Evolutionary conservation across 495 filamentous ascomycete genomes (phyloP).

Genomic region (Hypoxylon fuscum): DNA sequence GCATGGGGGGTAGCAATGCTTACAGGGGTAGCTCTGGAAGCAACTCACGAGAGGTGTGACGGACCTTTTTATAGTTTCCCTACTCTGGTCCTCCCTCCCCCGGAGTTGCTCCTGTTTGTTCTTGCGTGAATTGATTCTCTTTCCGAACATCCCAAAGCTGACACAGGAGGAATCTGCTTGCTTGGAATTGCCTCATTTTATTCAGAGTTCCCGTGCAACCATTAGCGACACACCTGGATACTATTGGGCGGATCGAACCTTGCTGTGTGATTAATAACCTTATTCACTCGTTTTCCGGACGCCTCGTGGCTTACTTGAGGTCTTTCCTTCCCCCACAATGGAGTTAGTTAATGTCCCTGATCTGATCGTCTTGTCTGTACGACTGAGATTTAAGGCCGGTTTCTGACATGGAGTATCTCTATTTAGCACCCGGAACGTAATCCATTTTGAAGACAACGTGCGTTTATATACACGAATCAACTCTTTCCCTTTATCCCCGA

Average conservation of each 20-base stretch:
- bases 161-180: slow-evolving; percentile 13
- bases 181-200: slow-evolving; percentile 19
- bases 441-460: slow-evolving; percentile 39
- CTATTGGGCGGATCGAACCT: slow-evolving; percentile 29
- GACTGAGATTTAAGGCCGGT: slow-evolving; percentile 17
- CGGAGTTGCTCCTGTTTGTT: slow-evolving; percentile 11
- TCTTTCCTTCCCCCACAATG: slow-evolving; percentile 33
- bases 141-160: slow-evolving; percentile 8
- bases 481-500: neutral
- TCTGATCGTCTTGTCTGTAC: slow-evolving; percentile 32
- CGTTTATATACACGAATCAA: slow-evolving; percentile 15
- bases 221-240: neutral
- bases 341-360: slow-evolving; percentile 32
- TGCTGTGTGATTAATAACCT: slow-evolving; percentile 33
- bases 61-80: neutral
- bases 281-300: slow-evolving; percentile 35
- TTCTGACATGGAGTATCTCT: slow-evolving; percentile 28
- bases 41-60: slow-evolving; percentile 4
- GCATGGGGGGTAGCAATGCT: neutral
- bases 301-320: slow-evolving; percentile 27
- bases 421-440: slow-evolving; percentile 38
- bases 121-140: slow-evolving; percentile 28
- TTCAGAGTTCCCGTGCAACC: slow-evolving; percentile 11
- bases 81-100: slow-evolving; percentile 1
- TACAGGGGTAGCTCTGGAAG: slow-evolving; percentile 2